Base-by-base conservation (phyloP, 2,329 filamentous ascomycete species). In the Zymoseptoria crescenta region DNA sequence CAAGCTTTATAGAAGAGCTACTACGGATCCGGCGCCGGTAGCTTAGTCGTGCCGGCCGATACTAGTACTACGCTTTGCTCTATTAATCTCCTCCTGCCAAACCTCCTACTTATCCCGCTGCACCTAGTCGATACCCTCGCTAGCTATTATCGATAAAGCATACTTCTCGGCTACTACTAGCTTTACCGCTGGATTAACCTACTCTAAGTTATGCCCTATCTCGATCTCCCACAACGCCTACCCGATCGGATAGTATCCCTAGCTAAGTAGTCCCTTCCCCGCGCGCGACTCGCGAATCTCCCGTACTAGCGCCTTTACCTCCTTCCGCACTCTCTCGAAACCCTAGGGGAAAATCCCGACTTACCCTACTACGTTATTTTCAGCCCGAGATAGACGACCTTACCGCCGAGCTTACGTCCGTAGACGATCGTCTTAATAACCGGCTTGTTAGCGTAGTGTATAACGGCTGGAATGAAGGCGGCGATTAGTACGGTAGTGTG, bases 391-490 rank as follows among this genome's bases (percentile, higher is more conserved):
- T 45, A 16, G 16, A 28, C n/a, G 54, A 48, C 28, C 45, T 50
- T 52, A 29, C n/a, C 45, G 20, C 56, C 41, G 24, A 45, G 35
- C 35, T 16, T 45, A 2, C 13, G 35, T 3, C 35, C 35, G 1
- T 6, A 1, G 13, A 45, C 35, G 35, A 45, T 45, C 13, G 35
- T 45, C 50, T 61, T 56, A 5, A 49, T 49, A 4, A 61, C 52
- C 4, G 57, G 57, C 55, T 60, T 20, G 28, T 64, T 52, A 10
- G 64, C 62, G 21, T 62, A 65, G 2, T 60, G 35, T n/a, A 56
- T 35, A 7, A 64, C 51, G 9, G 62, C 28, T 21, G 59, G 57
- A 3, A 55, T 58, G 24, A 65, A 51, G 35, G 13, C 35, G 35
- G 9, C 35, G 35, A 45, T 45, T 5, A 45, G 35, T 1, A 13